Percentiles rank a stretch among this genome's conserved stretches.
phyloP scores from a whole-genome alignment of 305 asterid species.

The Rubia tinctorum region DNA sequence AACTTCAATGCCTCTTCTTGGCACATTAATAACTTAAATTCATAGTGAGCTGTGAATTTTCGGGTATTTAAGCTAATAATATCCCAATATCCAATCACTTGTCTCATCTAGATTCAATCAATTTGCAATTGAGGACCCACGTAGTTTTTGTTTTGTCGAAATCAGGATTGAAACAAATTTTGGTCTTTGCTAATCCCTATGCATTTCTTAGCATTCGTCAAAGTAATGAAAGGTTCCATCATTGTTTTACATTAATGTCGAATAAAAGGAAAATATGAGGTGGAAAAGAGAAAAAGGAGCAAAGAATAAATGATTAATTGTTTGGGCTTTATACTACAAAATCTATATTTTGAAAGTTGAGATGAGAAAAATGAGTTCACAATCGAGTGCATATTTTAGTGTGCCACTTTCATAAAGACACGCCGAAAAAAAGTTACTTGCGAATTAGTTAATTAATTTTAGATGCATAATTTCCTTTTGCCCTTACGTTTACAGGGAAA shows the following conservation, averaged over 20 bases:
- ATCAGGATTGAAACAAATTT: neutral
- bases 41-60: neutral
- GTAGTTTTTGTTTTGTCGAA: neutral
- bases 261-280: neutral
- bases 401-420: conserved; percentile 26
- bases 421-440: neutral
- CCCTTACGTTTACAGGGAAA: no score
- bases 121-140: neutral
- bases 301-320: neutral
- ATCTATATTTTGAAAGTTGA: neutral
- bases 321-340: neutral
- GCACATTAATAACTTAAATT: neutral
- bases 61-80: neutral
- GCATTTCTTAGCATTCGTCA: neutral
- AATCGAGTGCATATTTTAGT: conserved; percentile 20
- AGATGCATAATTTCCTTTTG: no score
- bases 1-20: neutral
- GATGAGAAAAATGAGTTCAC: neutral
- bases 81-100: neutral
- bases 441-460: neutral
- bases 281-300: neutral
- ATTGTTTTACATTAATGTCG: conserved; percentile 1
- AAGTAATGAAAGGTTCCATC: neutral
- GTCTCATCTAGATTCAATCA: neutral
- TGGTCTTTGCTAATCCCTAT: conserved; percentile 1